These are phyloP conservation scores for Betula pendula DNA, from an alignment of 306 rosid genomes.

Conservation along the genomic window DNA sequence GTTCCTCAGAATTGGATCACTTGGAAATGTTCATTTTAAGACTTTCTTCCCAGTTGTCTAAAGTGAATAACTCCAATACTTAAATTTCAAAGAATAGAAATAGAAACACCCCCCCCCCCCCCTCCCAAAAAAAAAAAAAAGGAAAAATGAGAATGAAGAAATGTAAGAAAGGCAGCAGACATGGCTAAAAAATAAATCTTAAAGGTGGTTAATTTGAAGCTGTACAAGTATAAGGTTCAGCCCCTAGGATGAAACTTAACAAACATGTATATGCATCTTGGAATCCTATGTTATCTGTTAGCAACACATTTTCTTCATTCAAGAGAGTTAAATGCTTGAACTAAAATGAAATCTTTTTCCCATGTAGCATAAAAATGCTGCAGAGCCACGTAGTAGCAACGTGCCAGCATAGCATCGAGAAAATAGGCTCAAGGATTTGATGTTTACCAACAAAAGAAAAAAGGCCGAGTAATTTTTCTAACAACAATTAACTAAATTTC, in stretches of 20 bases:
- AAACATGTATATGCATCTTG: background rate
- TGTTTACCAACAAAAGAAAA: background rate
- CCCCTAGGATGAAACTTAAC: background rate
- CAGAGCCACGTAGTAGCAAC: background rate
- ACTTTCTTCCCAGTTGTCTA: background rate
- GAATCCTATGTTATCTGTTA: background rate
- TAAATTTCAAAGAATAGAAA: too few species aligned
- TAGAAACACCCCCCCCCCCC: too few species aligned
- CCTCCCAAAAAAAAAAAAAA: too few species aligned
- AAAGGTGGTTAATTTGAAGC: background rate
- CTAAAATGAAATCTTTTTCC: background rate
- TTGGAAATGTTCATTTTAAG: background rate
- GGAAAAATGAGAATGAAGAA: too few species aligned
- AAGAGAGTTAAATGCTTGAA: background rate
- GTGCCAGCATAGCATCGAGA: background rate
- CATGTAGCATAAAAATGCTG: background rate
- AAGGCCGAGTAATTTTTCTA: background rate
- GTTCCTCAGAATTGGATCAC: background rate
- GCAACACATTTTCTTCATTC: background rate
- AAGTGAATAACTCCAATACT: background rate
- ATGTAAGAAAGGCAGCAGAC: too few species aligned
- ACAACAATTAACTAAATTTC: slow-evolving; percentile 43
- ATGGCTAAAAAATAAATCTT: background rate
- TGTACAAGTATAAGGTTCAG: background rate
- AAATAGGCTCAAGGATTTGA: background rate